These are phyloP conservation scores for Cordyceps pruinosa DNA, from an alignment of 2,329 filamentous ascomycete species.

Conservation along the genomic window DNA sequence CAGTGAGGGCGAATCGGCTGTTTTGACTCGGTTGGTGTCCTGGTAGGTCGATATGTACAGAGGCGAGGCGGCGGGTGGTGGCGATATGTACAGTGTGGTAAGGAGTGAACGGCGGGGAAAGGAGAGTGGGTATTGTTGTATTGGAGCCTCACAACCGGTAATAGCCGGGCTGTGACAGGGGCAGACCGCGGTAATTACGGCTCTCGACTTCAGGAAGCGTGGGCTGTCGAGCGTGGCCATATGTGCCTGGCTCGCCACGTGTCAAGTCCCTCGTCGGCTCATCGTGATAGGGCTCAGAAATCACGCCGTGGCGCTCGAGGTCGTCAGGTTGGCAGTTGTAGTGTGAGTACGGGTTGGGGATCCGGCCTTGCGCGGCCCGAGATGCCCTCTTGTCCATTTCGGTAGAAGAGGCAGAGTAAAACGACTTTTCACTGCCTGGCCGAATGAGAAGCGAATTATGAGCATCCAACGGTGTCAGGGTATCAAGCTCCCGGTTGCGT, in stretches of 20 bases:
- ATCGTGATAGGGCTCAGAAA: background rate
- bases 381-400: slow-evolving; percentile 29
- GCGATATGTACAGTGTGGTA: slow-evolving; percentile 1
- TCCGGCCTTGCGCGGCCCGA: slow-evolving; percentile 19
- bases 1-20: background rate
- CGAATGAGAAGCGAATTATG: slow-evolving; percentile 75
- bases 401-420: slow-evolving; percentile 37
- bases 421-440: slow-evolving; percentile 29
- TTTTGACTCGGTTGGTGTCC: background rate
- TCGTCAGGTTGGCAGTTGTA: background rate
- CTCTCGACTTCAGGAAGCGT: slow-evolving; percentile 1
- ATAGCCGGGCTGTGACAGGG: background rate
- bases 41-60: background rate
- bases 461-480: slow-evolving; percentile 78
- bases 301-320: background rate
- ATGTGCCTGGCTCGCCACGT: background rate
- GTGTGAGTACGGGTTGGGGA: slow-evolving; percentile 27
- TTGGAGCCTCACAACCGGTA: background rate
- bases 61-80: background rate
- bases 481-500: slow-evolving; percentile 64
- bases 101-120: background rate
- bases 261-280: slow-evolving; percentile 1
- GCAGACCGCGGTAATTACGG: slow-evolving; percentile 1
- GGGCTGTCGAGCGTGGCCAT: background rate
- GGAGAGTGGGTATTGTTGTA: background rate